Evolutionary conservation across 495 filamentous ascomycete genomes (phyloP).

Genomic region (Lasiosphaeria miniovina): DNA sequence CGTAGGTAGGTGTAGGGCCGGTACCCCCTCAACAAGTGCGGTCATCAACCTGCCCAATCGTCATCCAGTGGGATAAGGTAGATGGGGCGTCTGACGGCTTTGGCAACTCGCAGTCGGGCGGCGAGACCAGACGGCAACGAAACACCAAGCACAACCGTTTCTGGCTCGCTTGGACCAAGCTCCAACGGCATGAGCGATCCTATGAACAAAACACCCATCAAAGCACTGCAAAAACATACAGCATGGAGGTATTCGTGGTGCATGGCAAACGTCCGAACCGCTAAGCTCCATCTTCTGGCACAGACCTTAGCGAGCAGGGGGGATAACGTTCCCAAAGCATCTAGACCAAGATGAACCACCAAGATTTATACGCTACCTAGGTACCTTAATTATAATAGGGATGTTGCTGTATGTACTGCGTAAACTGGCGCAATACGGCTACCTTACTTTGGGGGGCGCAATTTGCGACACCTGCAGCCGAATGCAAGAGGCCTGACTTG

Average conservation of each 20-base stretch:
- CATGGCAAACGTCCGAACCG: no score
- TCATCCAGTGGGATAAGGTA: no score
- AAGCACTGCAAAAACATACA: no score
- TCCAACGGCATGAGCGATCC: conserved; percentile 13
- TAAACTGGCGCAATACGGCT: conserved; percentile 3
- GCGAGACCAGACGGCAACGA: conserved; percentile 20
- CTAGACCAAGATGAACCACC: neutral
- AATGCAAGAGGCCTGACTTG: conserved; percentile 15
- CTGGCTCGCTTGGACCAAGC: conserved; percentile 16
- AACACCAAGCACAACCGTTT: conserved; percentile 18
- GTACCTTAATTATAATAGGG: no score
- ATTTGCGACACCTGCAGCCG: conserved; percentile 24
- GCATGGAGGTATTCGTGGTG: no score
- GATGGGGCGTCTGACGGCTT: neutral
- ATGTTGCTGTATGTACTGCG: no score
- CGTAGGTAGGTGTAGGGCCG: neutral
- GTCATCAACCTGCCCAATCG: neutral
- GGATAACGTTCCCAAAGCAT: conserved; percentile 6
- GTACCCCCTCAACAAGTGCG: neutral
- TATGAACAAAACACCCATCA: neutral
- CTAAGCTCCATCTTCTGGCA: conserved; percentile 2
- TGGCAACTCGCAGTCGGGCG: neutral
- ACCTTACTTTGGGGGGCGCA: conserved; percentile 1
- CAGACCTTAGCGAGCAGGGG: conserved; percentile 15
- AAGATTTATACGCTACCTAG: neutral